Evolutionary conservation across 768 basidiomycete species (phyloP).

Genomic region (Pluteus cervinus): DNA sequence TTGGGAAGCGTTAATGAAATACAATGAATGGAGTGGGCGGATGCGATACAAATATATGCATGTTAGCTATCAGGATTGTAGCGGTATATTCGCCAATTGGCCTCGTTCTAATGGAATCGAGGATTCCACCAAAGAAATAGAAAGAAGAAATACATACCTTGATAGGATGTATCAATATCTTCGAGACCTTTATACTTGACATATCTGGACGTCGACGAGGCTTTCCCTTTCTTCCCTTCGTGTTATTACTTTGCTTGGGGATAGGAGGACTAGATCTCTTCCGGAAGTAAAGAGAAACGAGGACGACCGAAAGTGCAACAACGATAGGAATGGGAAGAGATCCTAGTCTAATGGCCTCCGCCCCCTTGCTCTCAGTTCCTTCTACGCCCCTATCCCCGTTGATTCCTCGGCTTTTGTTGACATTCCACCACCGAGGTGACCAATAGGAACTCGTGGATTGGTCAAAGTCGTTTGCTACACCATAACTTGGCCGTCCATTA

Average conservation of each 20-base stretch:
- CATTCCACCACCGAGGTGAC: too few species aligned
- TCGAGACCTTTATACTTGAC: constrained; percentile 47
- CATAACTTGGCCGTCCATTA: too few species aligned
- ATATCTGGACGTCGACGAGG: constrained; percentile 20
- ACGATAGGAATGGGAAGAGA: too few species aligned
- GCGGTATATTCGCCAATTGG: not conserved
- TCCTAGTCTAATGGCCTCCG: too few species aligned
- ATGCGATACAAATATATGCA: not conserved
- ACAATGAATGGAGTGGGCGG: not conserved
- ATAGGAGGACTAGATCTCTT: too few species aligned
- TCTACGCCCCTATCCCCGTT: too few species aligned
- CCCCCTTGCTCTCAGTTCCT: too few species aligned
- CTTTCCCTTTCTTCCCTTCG: constrained; percentile 3
- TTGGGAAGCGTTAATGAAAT: not conserved
- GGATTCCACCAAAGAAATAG: not conserved
- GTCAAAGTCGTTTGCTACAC: too few species aligned
- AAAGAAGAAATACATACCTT: constrained; percentile 35
- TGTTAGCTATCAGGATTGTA: not conserved
- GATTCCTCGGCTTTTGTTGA: too few species aligned
- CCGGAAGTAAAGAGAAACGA: too few species aligned
- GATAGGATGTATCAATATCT: constrained; percentile 62
- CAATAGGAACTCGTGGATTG: too few species aligned
- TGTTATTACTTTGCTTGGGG: not conserved
- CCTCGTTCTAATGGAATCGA: constrained; percentile 5
- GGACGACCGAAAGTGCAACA: too few species aligned